phyloP scores from a whole-genome alignment of 345 rosid species.

The Brassica incana region DNA sequence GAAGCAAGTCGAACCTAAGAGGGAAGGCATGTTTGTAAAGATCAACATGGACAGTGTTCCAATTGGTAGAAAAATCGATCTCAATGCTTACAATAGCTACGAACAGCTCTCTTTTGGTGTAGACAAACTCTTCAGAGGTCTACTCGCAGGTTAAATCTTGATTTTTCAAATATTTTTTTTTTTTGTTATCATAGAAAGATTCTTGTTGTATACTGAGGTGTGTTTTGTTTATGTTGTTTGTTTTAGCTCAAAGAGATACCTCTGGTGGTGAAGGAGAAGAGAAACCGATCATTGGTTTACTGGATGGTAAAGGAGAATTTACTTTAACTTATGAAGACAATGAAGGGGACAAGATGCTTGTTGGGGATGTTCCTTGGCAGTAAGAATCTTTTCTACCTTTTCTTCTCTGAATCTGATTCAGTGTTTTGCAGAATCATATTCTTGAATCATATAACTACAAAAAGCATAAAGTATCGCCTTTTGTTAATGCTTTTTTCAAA shows the following conservation, averaged over 20 bases:
- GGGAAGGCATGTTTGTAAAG: slow-evolving; percentile 75
- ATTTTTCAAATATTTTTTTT: neutral
- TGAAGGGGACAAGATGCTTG: slow-evolving; percentile 99
- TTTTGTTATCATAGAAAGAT: neutral
- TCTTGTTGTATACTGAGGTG: neutral
- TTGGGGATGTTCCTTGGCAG: slow-evolving; percentile 99
- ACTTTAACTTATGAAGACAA: slow-evolving; percentile 95
- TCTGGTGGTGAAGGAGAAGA: slow-evolving; percentile 58
- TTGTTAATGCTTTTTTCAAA: slow-evolving; percentile 1
- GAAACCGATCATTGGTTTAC: slow-evolving; percentile 61
- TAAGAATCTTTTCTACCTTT: slow-evolving; percentile 58
- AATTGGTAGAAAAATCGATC: slow-evolving; percentile 95
- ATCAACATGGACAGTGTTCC: slow-evolving; percentile 98
- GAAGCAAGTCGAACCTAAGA: slow-evolving; percentile 30
- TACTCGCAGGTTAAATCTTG: slow-evolving; percentile 68
- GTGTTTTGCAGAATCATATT: slow-evolving; percentile 36
- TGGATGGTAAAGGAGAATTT: slow-evolving; percentile 92
- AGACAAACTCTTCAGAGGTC: slow-evolving; percentile 90
- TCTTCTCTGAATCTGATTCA: slow-evolving; percentile 42
- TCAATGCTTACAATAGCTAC: slow-evolving; percentile 76
- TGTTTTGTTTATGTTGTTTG: neutral
- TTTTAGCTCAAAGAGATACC: slow-evolving; percentile 61
- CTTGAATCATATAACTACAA: slow-evolving; percentile 32
- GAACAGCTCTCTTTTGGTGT: slow-evolving; percentile 79
- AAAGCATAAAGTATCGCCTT: neutral